A percentile compares a stretch with the other conserved stretches of the same genome.
Evolutionary conservation across 1,284 basidiomycete species (phyloP).

Genomic region (Cutaneotrichosporon cavernicola): DNA sequence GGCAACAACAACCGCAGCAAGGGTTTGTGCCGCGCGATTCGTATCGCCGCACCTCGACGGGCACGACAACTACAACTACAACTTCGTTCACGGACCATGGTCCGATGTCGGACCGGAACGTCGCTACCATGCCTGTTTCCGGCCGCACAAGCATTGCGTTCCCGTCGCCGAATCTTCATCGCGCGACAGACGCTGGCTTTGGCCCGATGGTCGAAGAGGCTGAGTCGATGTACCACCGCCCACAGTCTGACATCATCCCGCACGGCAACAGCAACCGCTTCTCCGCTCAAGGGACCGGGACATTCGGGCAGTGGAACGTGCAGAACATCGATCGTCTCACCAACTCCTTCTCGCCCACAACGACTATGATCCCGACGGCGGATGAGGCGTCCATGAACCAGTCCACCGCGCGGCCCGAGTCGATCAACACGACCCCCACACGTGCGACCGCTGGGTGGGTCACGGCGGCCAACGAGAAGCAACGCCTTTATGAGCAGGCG

Average conservation of each 20-base stretch:
- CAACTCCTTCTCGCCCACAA: background rate
- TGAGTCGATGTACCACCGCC: background rate
- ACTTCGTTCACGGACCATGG: constrained; percentile 22
- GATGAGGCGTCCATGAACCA: background rate
- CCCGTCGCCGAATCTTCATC: constrained; percentile 12
- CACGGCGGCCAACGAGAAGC: constrained; percentile 50
- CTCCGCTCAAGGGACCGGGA: background rate
- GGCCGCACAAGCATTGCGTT: constrained; percentile 5
- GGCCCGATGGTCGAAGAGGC: constrained; percentile 1
- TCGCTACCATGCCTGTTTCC: constrained; percentile 24
- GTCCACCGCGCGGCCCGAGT: background rate
- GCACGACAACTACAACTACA: constrained; percentile 34
- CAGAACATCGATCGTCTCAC: background rate
- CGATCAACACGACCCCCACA: background rate
- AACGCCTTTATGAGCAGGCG: constrained; percentile 65
- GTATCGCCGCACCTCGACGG: constrained; percentile 33
- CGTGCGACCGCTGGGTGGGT: background rate
- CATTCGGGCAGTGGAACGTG: background rate
- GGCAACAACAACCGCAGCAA: background rate
- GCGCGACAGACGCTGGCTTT: background rate
- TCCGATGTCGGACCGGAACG: constrained; percentile 16
- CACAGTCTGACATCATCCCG: background rate
- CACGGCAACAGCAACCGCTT: constrained; percentile 1
- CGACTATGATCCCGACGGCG: background rate
- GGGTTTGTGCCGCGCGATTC: background rate